Percentiles rank a stretch among this genome's conserved stretches.
phyloP scores from a whole-genome alignment of 306 rosid species.

The Castanea mollissima region DNA sequence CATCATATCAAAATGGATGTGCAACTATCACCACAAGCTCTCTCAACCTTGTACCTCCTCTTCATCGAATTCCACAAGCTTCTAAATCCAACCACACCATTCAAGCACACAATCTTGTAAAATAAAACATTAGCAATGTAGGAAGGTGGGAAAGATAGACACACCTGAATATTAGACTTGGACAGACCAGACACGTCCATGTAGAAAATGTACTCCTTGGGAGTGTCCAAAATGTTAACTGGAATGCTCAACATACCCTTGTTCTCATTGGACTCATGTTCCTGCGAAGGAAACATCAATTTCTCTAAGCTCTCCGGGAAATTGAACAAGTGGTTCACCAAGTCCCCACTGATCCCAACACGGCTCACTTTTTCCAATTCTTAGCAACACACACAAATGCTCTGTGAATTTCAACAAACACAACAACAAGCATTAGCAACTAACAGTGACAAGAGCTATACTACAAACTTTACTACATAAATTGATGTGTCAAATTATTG shows the following conservation, averaged over 20 bases:
- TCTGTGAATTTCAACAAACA: background rate
- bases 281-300: constrained; percentile 21
- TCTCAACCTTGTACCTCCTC: too few species aligned
- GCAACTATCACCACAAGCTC: too few species aligned
- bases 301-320: constrained; percentile 45
- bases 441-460: too few species aligned
- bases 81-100: too few species aligned
- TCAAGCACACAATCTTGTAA: too few species aligned
- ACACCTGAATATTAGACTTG: constrained; percentile 68
- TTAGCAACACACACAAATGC: background rate
- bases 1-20: too few species aligned
- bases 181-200: constrained; percentile 75
- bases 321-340: constrained; percentile 41
- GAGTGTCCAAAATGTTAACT: constrained; percentile 56
- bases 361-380: constrained; percentile 33
- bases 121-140: too few species aligned
- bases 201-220: constrained; percentile 46
- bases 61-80: too few species aligned
- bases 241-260: constrained; percentile 39
- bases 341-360: constrained; percentile 22
- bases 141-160: background rate
- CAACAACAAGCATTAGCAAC: too few species aligned
- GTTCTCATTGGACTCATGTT: constrained; percentile 23
- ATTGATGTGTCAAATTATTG: too few species aligned
- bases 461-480: too few species aligned